phyloP scores from a whole-genome alignment of 2,329 filamentous ascomycete species.

The Lecanicillium sp. region DNA sequence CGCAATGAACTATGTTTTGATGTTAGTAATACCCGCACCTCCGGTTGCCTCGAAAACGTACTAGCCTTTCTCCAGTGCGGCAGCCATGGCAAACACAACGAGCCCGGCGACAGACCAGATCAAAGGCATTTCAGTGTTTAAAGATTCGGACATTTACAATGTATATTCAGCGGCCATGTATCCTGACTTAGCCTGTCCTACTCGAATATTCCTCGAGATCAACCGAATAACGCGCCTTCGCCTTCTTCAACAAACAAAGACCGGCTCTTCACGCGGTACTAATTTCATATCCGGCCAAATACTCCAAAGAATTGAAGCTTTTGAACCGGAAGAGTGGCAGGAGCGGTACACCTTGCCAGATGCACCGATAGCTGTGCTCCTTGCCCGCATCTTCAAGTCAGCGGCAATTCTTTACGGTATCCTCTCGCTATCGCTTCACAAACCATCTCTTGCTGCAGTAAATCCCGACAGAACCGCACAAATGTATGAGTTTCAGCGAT shows the following conservation, averaged over 20 bases:
- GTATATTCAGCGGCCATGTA: neutral
- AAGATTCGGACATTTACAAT: neutral
- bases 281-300: neutral
- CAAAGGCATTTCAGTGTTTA: neutral
- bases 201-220: neutral
- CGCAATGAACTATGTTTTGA: neutral
- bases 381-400: neutral
- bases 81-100: constrained; percentile 1
- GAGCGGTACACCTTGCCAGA: neutral
- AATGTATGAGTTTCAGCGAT: neutral
- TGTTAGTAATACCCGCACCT: neutral
- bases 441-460: neutral
- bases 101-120: neutral
- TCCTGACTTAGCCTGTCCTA: neutral
- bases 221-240: constrained; percentile 1
- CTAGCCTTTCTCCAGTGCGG: neutral
- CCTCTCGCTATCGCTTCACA: neutral
- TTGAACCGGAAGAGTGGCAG: neutral
- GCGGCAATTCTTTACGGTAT: neutral
- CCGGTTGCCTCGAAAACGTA: neutral
- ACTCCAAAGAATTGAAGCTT: neutral
- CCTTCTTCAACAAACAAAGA: neutral
- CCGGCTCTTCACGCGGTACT: neutral
- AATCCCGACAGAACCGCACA: neutral
- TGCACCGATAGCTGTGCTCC: neutral